Evolutionary conservation across 257 asterid genomes (phyloP).

Genomic region (Vinca minor): DNA sequence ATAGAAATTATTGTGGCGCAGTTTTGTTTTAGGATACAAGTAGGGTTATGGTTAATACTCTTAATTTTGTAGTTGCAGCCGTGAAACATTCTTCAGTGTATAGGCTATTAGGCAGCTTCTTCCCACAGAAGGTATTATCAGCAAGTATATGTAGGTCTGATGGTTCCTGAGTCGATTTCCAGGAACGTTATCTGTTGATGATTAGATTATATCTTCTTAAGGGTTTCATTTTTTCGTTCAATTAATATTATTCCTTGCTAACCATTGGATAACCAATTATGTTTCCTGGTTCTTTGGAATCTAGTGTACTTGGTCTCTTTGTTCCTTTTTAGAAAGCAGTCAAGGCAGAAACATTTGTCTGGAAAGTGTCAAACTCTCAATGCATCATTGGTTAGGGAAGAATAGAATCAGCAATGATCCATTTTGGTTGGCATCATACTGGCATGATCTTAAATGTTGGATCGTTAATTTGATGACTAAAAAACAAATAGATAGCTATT

Average conservation of each 20-base stretch:
- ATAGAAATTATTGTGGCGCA: background rate
- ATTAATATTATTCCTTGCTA: background rate
- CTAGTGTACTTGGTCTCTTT: background rate
- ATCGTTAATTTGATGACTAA: no score
- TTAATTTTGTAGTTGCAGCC: slow-evolving; percentile 34
- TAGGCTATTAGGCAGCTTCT: slow-evolving; percentile 32
- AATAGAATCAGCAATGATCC: no score
- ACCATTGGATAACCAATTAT: no score
- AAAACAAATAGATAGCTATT: no score
- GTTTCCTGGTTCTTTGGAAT: background rate
- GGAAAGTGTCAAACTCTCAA: slow-evolving; percentile 30
- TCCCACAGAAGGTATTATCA: slow-evolving; percentile 25
- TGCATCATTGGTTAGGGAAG: slow-evolving; percentile 28
- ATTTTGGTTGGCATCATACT: no score
- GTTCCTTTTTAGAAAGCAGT: slow-evolving; percentile 30
- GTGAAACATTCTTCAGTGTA: slow-evolving; percentile 31
- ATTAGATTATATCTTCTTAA: slow-evolving; percentile 1
- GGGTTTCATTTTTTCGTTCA: background rate
- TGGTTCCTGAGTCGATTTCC: background rate
- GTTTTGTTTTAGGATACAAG: slow-evolving; percentile 32
- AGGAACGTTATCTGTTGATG: slow-evolving; percentile 17
- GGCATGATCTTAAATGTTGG: no score
- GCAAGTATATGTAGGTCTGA: slow-evolving; percentile 9
- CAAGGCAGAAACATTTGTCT: slow-evolving; percentile 28
- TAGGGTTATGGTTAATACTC: slow-evolving; percentile 20